Percentiles rank a stretch among this genome's conserved stretches.
Evolutionary conservation across 202 grass and related monocot species (phyloP).

Genomic region (Hordeum pubiflorum): DNA sequence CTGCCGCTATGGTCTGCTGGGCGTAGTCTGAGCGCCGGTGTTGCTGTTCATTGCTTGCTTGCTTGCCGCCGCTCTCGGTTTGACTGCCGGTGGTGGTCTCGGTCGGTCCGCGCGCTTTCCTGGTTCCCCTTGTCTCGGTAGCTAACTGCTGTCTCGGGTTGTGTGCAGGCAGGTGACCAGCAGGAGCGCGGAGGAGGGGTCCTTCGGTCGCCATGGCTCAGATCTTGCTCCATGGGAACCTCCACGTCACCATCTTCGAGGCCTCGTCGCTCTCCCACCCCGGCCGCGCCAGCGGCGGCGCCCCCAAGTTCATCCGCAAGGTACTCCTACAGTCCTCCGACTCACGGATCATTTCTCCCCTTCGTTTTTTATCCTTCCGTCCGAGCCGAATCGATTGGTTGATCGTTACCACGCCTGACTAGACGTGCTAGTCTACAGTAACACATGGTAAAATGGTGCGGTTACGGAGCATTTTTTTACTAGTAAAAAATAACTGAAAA

Average conservation of each 20-base stretch:
- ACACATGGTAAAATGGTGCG: neutral
- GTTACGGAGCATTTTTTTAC: neutral
- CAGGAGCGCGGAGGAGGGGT: neutral
- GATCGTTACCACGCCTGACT: neutral
- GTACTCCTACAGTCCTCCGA: neutral
- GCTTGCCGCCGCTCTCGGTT: neutral
- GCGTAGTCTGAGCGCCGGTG: neutral
- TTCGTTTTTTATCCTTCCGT: neutral
- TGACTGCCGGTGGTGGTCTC: neutral
- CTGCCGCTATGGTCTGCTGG: neutral
- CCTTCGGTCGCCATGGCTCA: constrained; percentile 49
- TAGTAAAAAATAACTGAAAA: neutral
- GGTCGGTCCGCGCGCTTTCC: neutral
- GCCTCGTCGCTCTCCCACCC: constrained; percentile 41
- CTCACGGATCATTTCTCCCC: neutral
- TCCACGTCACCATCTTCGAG: constrained; percentile 81
- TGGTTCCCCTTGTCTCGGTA: neutral
- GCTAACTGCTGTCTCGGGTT: too few relatives aligned
- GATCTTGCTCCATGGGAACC: constrained; percentile 86
- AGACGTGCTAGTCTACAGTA: neutral
- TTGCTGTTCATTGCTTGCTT: neutral
- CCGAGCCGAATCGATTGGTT: neutral
- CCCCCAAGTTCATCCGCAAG: constrained; percentile 71
- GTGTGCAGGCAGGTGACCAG: neutral
- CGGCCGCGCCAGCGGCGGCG: constrained; percentile 37